Evolutionary conservation across 23 red algal species (phyloP), one percentile per base, ranked within the genome.

Genomic region (Cyanidioschyzon merolae): DNA sequence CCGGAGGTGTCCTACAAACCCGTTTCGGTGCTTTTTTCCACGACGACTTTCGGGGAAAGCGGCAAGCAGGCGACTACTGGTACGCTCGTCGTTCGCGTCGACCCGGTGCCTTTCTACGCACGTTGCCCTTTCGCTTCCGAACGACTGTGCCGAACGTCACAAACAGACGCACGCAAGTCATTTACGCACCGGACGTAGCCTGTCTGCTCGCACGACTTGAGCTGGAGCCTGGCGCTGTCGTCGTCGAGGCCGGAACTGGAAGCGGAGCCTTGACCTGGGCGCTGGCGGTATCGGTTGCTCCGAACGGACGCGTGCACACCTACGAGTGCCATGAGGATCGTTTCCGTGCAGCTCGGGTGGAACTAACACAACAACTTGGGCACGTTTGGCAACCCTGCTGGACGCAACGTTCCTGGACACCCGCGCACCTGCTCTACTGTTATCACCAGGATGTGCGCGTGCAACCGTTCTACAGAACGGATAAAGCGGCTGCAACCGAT

Each of bases 161-260:
- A 7, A 71, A 32, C 30, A 7, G 32, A 35, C n/a, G 32, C 12
- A 98, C 94, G 39, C 94, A 98, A 78, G 78, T 98, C 1, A 88
- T 98, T n/a, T 98, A 98, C 80, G 80, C 83, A 50, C 83, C 82
- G 37, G 94, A 98, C 76, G 76, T 80, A 2, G 68, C 83, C n/a
- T 27, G 90, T n/a, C 81, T 98, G 38, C 50, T 58, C 57, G 24
- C 76, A 0, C 57, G 82, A n/a, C 76, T 98, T 34, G 88, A 83
- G 29, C 35, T 98, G 39, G 75, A 51, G 21, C 79, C 88, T 2
- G 94, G 94, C 39, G 31, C 2, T 24, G 58, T 86, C 0, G 74
- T 98, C 16, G 57, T 91, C 30, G 94, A 98, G 79, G 77, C 87
- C 12, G 94, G 94, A 35, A 98, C 94, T 16, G 94, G 94, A 35